Percentiles rank a stretch among this genome's conserved stretches.
Evolutionary conservation across 2,329 filamentous ascomycete species (phyloP).

Genomic region (Curvularia verruculosa): DNA sequence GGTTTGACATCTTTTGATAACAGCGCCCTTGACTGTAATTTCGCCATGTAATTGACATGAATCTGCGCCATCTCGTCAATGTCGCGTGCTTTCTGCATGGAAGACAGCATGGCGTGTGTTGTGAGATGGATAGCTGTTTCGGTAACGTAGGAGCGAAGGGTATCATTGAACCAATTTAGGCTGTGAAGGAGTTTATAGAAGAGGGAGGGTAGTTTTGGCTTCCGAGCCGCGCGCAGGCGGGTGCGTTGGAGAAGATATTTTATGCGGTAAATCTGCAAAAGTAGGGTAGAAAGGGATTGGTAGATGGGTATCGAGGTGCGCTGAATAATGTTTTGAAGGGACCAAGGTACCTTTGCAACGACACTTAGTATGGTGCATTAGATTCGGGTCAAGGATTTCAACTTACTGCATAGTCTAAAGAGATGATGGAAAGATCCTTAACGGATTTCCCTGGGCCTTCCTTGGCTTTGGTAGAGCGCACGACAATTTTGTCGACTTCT

Average conservation of each 20-base stretch:
- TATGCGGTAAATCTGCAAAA: slow-evolving; percentile 78
- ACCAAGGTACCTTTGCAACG: slow-evolving; percentile 56
- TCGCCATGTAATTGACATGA: slow-evolving; percentile 68
- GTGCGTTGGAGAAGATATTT: slow-evolving; percentile 67
- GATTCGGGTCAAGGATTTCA: slow-evolving; percentile 19
- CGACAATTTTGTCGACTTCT: slow-evolving; percentile 67
- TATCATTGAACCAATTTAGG: slow-evolving; percentile 78
- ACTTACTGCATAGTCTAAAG: slow-evolving; percentile 71
- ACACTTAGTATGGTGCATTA: background rate
- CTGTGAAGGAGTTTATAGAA: slow-evolving; percentile 67
- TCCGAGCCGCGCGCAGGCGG: slow-evolving; percentile 27
- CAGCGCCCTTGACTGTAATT: slow-evolving; percentile 71
- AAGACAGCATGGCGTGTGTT: slow-evolving; percentile 60
- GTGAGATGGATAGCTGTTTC: slow-evolving; percentile 72
- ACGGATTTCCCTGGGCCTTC: slow-evolving; percentile 63
- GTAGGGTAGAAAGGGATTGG: slow-evolving; percentile 73
- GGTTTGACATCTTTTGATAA: slow-evolving; percentile 71
- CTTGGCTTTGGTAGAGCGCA: slow-evolving; percentile 58
- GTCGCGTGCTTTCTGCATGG: slow-evolving; percentile 68
- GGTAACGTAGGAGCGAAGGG: slow-evolving; percentile 76
- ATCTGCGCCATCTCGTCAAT: slow-evolving; percentile 80
- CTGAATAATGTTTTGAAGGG: slow-evolving; percentile 73
- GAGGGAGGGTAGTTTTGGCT: slow-evolving; percentile 4
- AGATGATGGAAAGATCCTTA: slow-evolving; percentile 66
- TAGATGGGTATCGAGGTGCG: slow-evolving; percentile 69